Conservation (phyloP, 2,329 filamentous ascomycete species). For the Phialocephala sp. region DNA sequence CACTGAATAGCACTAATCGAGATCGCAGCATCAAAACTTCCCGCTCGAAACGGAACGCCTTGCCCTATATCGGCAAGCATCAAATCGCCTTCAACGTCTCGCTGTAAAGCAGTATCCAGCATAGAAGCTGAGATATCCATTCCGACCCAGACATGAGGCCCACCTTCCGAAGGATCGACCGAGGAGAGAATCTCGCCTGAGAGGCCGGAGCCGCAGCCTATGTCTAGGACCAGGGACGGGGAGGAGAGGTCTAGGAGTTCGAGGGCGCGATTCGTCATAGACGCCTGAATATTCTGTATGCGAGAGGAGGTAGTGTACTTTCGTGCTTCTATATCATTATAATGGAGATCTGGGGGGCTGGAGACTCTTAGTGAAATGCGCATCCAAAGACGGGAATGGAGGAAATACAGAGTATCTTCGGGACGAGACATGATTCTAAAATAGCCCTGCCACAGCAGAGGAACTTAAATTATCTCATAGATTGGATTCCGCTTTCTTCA, state of each 20-base stretch:
- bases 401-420: conserved; percentile 84
- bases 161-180: conserved; percentile 71
- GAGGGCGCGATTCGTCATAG: conserved; percentile 93
- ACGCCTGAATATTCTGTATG: conserved; percentile 92
- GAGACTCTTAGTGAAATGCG: conserved; percentile 33
- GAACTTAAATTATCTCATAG: conserved; percentile 24
- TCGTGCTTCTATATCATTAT: conserved; percentile 92
- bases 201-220: conserved; percentile 95
- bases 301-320: conserved; percentile 98
- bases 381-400: conserved; percentile 20
- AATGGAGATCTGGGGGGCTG: conserved; percentile 94
- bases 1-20: conserved; percentile 97
- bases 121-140: conserved; percentile 97
- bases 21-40: conserved; percentile 92
- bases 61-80: conserved; percentile 94
- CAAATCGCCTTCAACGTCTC: conserved; percentile 93
- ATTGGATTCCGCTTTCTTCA: conserved; percentile 8
- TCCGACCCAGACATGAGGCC: conserved; percentile 94
- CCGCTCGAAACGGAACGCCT: conserved; percentile 90
- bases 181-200: conserved; percentile 91
- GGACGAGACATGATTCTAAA: conserved; percentile 84
- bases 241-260: conserved; percentile 81
- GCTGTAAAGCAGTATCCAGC: conserved; percentile 91
- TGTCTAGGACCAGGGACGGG: conserved; percentile 89
- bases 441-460: conserved; percentile 34